Percentiles rank a stretch among this genome's conserved stretches.
Conservation (phyloP, 257 asterid genomes). For the Ballota nigra region DNA sequence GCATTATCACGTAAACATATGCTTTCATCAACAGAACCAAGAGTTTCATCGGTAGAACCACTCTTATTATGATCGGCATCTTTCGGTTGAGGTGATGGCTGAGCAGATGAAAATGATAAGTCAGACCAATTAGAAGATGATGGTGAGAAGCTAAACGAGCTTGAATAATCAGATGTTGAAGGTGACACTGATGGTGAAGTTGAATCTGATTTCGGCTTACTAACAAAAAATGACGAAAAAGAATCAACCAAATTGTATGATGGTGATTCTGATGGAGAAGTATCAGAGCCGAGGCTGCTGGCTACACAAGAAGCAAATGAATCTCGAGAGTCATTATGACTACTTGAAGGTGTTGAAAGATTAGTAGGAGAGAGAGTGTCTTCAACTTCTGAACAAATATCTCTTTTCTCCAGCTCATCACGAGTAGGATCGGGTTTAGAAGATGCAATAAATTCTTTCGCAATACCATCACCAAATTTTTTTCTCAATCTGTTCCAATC, state of each 20-base stretch:
- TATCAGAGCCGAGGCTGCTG: slow-evolving; percentile 42
- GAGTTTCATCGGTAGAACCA: slow-evolving; percentile 30
- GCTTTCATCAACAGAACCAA: slow-evolving; percentile 32
- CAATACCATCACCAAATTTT: slow-evolving; percentile 43
- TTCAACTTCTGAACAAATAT: slow-evolving; percentile 32
- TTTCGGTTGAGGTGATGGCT: slow-evolving; percentile 53
- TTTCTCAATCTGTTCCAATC: slow-evolving; percentile 74
- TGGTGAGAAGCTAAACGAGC: slow-evolving; percentile 83
- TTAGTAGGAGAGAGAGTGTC: slow-evolving; percentile 29
- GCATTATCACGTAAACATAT: slow-evolving; percentile 30
- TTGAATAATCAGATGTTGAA: slow-evolving; percentile 68
- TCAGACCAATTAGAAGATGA: slow-evolving; percentile 91
- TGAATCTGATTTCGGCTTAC: slow-evolving; percentile 46
- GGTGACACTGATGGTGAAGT: slow-evolving; percentile 83
- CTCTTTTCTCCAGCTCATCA: slow-evolving; percentile 19
- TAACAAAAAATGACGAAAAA: slow-evolving; percentile 49
- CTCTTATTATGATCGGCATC: slow-evolving; percentile 31
- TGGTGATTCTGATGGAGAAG: slow-evolving; percentile 47
- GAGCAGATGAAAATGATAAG: slow-evolving; percentile 60
- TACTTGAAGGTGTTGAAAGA: slow-evolving; percentile 40
- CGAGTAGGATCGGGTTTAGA: slow-evolving; percentile 33
- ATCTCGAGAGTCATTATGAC: slow-evolving; percentile 41
- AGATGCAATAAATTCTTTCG: slow-evolving; percentile 47
- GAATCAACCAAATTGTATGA: slow-evolving; percentile 58
- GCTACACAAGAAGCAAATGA: slow-evolving; percentile 46